Conservation (phyloP, 2,329 filamentous ascomycete species). For the Truncatella angustata region DNA sequence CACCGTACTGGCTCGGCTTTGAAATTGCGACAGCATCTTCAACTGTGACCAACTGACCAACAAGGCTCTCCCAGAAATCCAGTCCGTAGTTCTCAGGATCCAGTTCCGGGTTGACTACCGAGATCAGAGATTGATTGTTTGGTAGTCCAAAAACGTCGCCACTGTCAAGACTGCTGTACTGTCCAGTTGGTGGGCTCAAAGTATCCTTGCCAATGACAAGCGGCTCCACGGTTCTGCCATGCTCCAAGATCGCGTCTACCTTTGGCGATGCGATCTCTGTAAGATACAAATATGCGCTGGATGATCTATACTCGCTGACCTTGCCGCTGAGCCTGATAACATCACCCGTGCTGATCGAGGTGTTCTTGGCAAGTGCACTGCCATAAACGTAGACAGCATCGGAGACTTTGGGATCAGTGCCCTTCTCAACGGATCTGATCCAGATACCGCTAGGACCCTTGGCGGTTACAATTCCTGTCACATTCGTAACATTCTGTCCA, state of each 20-base stretch:
- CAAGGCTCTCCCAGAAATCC: slow-evolving; percentile 72
- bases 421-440: slow-evolving; percentile 58
- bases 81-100: slow-evolving; percentile 62
- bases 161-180: slow-evolving; percentile 61
- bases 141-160: slow-evolving; percentile 65
- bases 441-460: slow-evolving; percentile 62
- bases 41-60: slow-evolving; percentile 66
- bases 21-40: slow-evolving; percentile 54
- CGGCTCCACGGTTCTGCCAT: slow-evolving; percentile 52
- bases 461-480: slow-evolving; percentile 65
- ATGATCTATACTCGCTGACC: slow-evolving; percentile 57
- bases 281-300: slow-evolving; percentile 56
- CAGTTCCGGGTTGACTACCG: slow-evolving; percentile 57
- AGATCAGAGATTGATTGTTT: slow-evolving; percentile 58
- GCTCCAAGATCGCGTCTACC: slow-evolving; percentile 52
- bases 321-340: slow-evolving; percentile 58
- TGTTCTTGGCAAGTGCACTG: slow-evolving; percentile 44
- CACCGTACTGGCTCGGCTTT: slow-evolving; percentile 63
- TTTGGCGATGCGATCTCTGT: slow-evolving; percentile 60
- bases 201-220: slow-evolving; percentile 61
- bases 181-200: slow-evolving; percentile 55
- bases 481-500: slow-evolving; percentile 53
- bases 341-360: slow-evolving; percentile 55
- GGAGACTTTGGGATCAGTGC: slow-evolving; percentile 55
- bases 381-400: slow-evolving; percentile 67